Evolutionary conservation across 108 stramenopile species (phyloP).

Genomic region (Tribonema minus): DNA sequence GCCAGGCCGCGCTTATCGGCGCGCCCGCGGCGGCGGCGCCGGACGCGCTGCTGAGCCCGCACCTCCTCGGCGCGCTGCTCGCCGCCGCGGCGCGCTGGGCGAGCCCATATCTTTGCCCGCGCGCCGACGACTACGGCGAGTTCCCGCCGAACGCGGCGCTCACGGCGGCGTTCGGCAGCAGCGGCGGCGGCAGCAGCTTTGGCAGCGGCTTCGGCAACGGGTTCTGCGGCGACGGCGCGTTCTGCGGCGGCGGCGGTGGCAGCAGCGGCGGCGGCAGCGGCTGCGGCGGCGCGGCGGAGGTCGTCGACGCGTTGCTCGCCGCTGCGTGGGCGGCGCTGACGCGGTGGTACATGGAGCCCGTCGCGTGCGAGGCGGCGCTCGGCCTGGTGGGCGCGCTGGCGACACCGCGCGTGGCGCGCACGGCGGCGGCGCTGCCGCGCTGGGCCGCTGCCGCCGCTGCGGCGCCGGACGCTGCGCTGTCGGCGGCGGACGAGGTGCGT

Average conservation of each 20-base stretch:
- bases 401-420: not conserved
- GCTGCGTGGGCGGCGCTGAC: not conserved
- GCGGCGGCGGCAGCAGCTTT: not conserved
- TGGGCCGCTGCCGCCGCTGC: not conserved
- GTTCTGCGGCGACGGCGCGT: not conserved
- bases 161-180: not conserved
- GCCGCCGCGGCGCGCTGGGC: conserved; percentile 3
- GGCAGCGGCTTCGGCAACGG: not conserved
- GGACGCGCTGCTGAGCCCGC: conserved; percentile 24
- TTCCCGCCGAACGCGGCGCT: not conserved
- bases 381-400: not conserved
- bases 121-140: not conserved
- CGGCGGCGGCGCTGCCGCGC: not conserved
- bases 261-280: not conserved
- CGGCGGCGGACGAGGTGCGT: not conserved
- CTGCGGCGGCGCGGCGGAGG: not conserved
- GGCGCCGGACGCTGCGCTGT: not conserved
- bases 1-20: not conserved
- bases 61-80: conserved; percentile 16
- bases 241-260: not conserved
- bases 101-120: conserved; percentile 3
- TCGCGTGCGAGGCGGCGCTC: not conserved
- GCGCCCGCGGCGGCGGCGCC: not conserved
- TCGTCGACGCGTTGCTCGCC: not conserved
- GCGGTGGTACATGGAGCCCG: not conserved